Evolutionary conservation across 1,139 yeast species (phyloP), one percentile per base, ranked within the genome.

Genomic region (Starmera stellimalicola): DNA sequence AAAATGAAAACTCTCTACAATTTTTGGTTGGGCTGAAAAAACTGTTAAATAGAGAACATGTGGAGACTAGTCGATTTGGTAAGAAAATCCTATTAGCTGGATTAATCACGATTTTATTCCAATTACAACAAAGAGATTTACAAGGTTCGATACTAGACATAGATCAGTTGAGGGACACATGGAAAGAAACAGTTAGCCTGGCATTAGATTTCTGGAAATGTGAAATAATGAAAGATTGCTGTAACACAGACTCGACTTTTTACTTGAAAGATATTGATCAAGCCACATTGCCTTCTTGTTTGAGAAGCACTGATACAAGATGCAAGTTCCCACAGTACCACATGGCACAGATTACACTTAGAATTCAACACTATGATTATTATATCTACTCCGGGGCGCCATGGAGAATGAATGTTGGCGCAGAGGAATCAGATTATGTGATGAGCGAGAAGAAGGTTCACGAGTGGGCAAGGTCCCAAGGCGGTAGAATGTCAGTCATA

Each of bases 361-460:
- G 82, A 32, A 67, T 81, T 23, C 75, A 81, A 37, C 85, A 82
- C 42, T 77, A 80, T 53, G 94, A 84, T 53, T 71, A 81, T 37
- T 82, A 81, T 35, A 77, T 81, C 7, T 78, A 65, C 52, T 80
- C 88, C 6, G 95, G 95, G 2, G 81, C 87, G 2, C 91, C 93
- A 0, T 75, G 81, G 50, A 70, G 85, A 44, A 79, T 82, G 76
- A 83, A 82, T 52, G 93, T 82, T 19, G 68, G 65, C 34, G 81
- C 85, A 2, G 68, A 73, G 7, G 54, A 62, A 16, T 62, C 65
- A 36, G 91, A 71, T 49, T 68, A 70, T 44, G 60, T 58, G 39
- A 62, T 66, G 23, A 81, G 72, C 18, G 71, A 65, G 44, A 60
- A 62, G 26, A 70, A 74, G 48, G 63, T 77, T 29, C 58, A 52